Evolutionary conservation across 306 rosid genomes (phyloP).

Genomic region (Vigna mungo): DNA sequence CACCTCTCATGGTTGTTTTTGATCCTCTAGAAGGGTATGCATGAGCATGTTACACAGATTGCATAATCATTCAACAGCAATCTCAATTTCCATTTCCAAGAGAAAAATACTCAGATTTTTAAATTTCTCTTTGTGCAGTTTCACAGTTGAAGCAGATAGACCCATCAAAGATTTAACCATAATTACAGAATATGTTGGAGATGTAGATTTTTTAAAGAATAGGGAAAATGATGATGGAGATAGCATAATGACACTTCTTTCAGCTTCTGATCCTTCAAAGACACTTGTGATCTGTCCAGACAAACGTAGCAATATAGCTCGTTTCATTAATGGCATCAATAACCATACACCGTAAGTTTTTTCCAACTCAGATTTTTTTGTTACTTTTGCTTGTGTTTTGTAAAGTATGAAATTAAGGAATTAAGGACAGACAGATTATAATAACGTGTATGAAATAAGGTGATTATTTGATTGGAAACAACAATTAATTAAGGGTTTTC

Average conservation of each 20-base stretch:
- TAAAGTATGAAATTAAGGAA: not conserved
- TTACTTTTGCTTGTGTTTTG: not conserved
- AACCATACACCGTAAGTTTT: constrained; percentile 84
- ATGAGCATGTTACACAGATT: not conserved
- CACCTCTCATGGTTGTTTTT: constrained; percentile 93
- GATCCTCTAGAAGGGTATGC: constrained; percentile 94
- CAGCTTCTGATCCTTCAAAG: constrained; percentile 69
- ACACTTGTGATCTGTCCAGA: constrained; percentile 94
- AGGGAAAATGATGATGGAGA: constrained; percentile 91
- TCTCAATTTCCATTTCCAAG: not conserved
- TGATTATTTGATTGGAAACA: constrained; percentile 1
- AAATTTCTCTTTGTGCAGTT: constrained; percentile 53
- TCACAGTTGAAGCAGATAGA: constrained; percentile 94
- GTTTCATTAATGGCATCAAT: constrained; percentile 93
- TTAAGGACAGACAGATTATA: not conserved
- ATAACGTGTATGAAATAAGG: not conserved
- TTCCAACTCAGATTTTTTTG: constrained; percentile 3
- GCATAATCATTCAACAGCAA: not conserved
- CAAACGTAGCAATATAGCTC: constrained; percentile 85
- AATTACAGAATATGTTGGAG: constrained; percentile 95
- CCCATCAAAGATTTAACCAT: constrained; percentile 80
- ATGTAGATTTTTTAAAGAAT: constrained; percentile 84
- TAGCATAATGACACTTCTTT: constrained; percentile 95
- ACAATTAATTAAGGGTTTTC: constrained; percentile 24
- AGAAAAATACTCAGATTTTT: not conserved